These are phyloP conservation scores for Claviceps sorghi DNA, from an alignment of 2,329 filamentous ascomycete genomes.

Conservation along the genomic window DNA sequence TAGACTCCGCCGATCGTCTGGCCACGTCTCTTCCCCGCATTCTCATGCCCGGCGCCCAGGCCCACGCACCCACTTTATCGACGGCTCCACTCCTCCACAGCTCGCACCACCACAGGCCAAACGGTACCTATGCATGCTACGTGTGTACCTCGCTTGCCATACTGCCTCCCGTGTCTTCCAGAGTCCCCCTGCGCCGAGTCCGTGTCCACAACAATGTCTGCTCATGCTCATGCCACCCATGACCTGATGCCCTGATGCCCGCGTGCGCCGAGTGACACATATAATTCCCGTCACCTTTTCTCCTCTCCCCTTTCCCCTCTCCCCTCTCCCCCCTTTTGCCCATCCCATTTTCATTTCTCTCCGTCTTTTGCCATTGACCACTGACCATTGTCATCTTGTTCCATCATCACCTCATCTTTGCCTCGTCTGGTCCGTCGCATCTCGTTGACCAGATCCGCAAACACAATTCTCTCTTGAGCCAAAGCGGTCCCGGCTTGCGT, in stretches of 20 bases:
- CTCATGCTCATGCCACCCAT: neutral
- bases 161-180: neutral
- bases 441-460: neutral
- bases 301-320: slow-evolving; percentile 7
- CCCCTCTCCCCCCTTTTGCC: slow-evolving; percentile 10
- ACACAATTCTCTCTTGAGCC: neutral
- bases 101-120: neutral
- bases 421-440: neutral
- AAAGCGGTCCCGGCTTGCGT: neutral
- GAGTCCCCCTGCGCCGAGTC: neutral
- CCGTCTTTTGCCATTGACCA: slow-evolving; percentile 8
- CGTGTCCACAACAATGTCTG: neutral
- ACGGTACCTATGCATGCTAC: neutral
- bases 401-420: neutral
- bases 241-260: neutral
- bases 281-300: slow-evolving; percentile 5
- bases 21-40: neutral
- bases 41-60: neutral
- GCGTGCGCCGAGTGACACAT: neutral
- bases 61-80: neutral
- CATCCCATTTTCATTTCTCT: neutral
- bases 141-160: neutral
- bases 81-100: neutral
- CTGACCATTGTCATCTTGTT: neutral
- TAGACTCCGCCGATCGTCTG: neutral